Conservation (phyloP, 768 basidiomycete genomes). For the Amyloporia xantha region DNA sequence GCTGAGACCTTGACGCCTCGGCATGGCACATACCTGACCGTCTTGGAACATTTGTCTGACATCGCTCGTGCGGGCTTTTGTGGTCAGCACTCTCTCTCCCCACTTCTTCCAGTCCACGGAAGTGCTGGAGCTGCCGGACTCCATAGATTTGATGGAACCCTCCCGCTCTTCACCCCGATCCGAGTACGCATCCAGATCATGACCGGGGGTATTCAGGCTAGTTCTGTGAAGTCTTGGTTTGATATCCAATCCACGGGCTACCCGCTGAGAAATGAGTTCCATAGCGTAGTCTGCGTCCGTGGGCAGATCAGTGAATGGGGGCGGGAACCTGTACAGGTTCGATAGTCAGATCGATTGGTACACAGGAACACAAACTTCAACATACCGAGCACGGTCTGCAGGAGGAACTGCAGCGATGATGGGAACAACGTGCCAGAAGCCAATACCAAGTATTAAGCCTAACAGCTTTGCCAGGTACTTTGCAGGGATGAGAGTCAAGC, state of each 20-base stretch:
- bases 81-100: constrained; percentile 39
- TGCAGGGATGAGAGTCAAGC: constrained; percentile 41
- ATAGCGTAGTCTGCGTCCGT: constrained; percentile 69
- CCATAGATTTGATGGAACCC: neutral
- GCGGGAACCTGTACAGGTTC: constrained; percentile 33
- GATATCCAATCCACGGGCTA: constrained; percentile 47
- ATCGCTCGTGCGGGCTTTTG: constrained; percentile 37
- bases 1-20: neutral
- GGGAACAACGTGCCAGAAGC: constrained; percentile 61
- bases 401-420: constrained; percentile 46
- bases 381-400: constrained; percentile 40
- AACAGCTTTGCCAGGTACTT: constrained; percentile 41
- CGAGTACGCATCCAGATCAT: neutral
- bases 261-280: constrained; percentile 56
- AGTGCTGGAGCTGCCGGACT: constrained; percentile 10
- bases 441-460: constrained; percentile 40
- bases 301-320: constrained; percentile 45
- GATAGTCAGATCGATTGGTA: neutral
- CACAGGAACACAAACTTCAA: neutral
- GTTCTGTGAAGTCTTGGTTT: constrained; percentile 22
- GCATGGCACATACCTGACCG: constrained; percentile 25
- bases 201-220: neutral
- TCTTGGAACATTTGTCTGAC: constrained; percentile 34
- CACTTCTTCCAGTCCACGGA: constrained; percentile 52
- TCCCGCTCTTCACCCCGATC: neutral